phyloP scores from a whole-genome alignment of 2,329 filamentous ascomycete species.

The Fusarium newnesense region DNA sequence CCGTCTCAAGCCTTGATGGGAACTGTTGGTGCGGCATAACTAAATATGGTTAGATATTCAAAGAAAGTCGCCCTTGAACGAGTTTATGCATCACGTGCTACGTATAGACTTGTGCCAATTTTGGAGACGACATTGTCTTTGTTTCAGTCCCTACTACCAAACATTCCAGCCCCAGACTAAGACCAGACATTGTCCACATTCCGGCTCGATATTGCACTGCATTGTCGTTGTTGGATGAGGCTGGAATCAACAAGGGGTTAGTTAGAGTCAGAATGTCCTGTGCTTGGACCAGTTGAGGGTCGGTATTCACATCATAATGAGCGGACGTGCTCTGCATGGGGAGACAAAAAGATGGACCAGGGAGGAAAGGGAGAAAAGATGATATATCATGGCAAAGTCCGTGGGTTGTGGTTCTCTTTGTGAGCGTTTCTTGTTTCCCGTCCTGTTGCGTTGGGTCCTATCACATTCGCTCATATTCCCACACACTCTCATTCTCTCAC shows the following conservation, averaged over 20 bases:
- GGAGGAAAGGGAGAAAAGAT: slow-evolving; percentile 31
- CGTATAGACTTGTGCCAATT: slow-evolving; percentile 34
- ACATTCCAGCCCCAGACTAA: slow-evolving; percentile 47
- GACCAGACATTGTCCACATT: slow-evolving; percentile 32
- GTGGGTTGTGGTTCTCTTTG: slow-evolving; percentile 31
- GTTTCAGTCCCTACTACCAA: slow-evolving; percentile 47
- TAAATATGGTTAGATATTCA: slow-evolving; percentile 5
- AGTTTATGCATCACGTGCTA: slow-evolving; percentile 43
- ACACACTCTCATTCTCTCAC: neutral
- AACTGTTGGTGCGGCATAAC: slow-evolving; percentile 11
- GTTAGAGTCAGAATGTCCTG: slow-evolving; percentile 6
- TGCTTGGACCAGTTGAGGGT: slow-evolving; percentile 31
- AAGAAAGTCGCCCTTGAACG: neutral
- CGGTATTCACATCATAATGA: slow-evolving; percentile 30
- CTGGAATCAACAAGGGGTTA: slow-evolving; percentile 37
- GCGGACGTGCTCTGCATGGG: slow-evolving; percentile 7
- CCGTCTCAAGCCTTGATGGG: slow-evolving; percentile 14
- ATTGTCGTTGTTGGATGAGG: slow-evolving; percentile 51
- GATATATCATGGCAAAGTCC: slow-evolving; percentile 39
- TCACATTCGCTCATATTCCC: slow-evolving; percentile 2
- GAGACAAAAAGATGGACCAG: slow-evolving; percentile 24
- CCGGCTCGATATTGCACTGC: slow-evolving; percentile 45
- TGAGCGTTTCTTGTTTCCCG: slow-evolving; percentile 19
- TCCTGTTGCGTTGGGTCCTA: slow-evolving; percentile 24
- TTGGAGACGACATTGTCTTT: slow-evolving; percentile 48